These are phyloP conservation scores for Madurella mycetomatis DNA, from an alignment of 2,329 filamentous ascomycete species.

Conservation along the genomic window DNA sequence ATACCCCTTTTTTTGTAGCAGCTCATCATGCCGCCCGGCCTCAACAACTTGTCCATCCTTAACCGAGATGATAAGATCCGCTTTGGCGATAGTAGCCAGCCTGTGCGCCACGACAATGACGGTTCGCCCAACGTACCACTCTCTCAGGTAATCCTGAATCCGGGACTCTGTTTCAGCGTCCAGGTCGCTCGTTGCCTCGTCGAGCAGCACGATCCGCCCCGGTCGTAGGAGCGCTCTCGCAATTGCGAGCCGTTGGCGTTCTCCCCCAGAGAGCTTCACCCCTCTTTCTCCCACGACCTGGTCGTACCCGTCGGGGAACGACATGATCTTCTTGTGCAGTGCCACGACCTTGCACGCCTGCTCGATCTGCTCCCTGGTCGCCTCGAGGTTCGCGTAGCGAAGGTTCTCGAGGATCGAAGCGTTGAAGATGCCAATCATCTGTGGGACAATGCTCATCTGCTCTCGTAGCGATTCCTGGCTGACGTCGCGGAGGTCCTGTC, in stretches of 20 bases:
- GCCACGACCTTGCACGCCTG: conserved; percentile 58
- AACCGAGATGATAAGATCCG: conserved; percentile 5
- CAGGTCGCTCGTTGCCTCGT: conserved; percentile 13
- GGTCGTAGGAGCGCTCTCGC: conserved; percentile 8
- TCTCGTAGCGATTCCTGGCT: conserved; percentile 54
- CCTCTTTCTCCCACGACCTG: conserved; percentile 46
- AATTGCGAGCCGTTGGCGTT: conserved; percentile 10
- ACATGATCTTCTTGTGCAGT: conserved; percentile 60
- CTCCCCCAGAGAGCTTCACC: conserved; percentile 34
- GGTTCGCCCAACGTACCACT: conserved; percentile 2
- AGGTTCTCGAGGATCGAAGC: conserved; percentile 61
- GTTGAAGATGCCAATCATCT: conserved; percentile 62
- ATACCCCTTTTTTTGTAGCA: conserved; percentile 4
- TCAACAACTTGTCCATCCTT: not conserved
- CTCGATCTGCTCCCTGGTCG: conserved; percentile 56
- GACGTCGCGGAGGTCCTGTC: conserved; percentile 55
- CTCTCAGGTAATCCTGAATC: conserved; percentile 10
- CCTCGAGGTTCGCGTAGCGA: conserved; percentile 57
- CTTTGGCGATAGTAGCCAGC: conserved; percentile 38
- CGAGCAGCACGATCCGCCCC: conserved; percentile 7
- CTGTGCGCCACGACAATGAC: conserved; percentile 7
- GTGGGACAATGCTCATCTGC: conserved; percentile 59
- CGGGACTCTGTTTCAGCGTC: conserved; percentile 10
- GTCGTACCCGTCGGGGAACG: conserved; percentile 50
- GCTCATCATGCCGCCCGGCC: not conserved